A percentile compares a stretch with the other conserved stretches of the same genome.
Evolutionary conservation across 306 rosid species (phyloP).

Genomic region (Morella rubra): DNA sequence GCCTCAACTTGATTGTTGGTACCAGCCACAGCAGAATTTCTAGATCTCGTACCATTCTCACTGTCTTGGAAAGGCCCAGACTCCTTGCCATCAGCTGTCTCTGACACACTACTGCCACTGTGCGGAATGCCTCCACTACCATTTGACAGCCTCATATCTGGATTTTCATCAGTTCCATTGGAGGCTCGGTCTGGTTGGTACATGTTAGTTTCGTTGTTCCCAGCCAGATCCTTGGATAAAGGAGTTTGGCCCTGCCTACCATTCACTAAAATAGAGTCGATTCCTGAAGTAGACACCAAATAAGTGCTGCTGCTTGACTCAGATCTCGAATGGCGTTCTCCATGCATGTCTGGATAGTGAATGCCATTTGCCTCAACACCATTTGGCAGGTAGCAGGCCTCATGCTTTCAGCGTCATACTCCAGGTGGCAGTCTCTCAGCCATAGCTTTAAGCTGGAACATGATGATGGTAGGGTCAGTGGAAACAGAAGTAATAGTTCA

Average conservation of each 20-base stretch:
- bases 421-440: slow-evolving; percentile 96
- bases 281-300: slow-evolving; percentile 53
- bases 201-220: slow-evolving; percentile 42
- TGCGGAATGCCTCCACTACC: slow-evolving; percentile 47
- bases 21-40: slow-evolving; percentile 38
- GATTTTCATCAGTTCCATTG: slow-evolving; percentile 40
- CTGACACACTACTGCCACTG: slow-evolving; percentile 46
- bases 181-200: slow-evolving; percentile 45
- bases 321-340: slow-evolving; percentile 54
- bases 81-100: slow-evolving; percentile 56
- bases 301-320: slow-evolving; percentile 67
- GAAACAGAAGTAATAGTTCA: background rate
- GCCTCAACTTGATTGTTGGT: slow-evolving; percentile 71
- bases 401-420: slow-evolving; percentile 63
- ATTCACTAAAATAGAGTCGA: slow-evolving; percentile 47
- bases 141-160: slow-evolving; percentile 45
- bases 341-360: slow-evolving; percentile 47
- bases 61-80: slow-evolving; percentile 60
- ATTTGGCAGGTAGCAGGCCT: slow-evolving; percentile 55
- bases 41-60: slow-evolving; percentile 49
- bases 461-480: slow-evolving; percentile 24
- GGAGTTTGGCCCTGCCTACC: slow-evolving; percentile 35
- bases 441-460: slow-evolving; percentile 79
- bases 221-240: slow-evolving; percentile 44
- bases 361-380: slow-evolving; percentile 65